Evolutionary conservation across 148 eudicot species (phyloP).

Genomic region (Rhododendron ferrugineum): DNA sequence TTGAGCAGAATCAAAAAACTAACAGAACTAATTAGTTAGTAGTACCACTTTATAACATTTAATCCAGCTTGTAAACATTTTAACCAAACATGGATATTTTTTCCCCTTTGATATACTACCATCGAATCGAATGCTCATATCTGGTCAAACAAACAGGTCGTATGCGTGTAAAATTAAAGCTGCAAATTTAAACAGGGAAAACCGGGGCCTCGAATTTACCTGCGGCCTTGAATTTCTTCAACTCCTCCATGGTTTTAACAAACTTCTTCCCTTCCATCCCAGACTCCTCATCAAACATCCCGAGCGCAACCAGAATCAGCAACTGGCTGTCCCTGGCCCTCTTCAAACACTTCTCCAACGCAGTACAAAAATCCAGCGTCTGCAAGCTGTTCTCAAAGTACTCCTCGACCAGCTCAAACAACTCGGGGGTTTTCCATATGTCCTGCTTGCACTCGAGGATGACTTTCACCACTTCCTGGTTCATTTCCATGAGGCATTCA

Average conservation of each 20-base stretch:
- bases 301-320: constrained; percentile 74
- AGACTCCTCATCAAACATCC: constrained; percentile 68
- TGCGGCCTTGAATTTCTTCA: constrained; percentile 64
- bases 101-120: not conserved
- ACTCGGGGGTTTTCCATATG: constrained; percentile 84
- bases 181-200: not conserved
- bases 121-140: not conserved
- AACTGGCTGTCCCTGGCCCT: constrained; percentile 68
- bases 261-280: constrained; percentile 47
- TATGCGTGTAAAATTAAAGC: not conserved
- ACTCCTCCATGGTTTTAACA: constrained; percentile 55
- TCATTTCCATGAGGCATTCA: constrained; percentile 82
- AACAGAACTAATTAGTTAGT: too few relatives aligned
- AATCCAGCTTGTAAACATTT: too few relatives aligned
- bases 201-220: constrained; percentile 29
- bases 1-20: too few relatives aligned
- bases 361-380: constrained; percentile 86
- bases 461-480: constrained; percentile 87
- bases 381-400: constrained; percentile 87
- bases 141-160: not conserved
- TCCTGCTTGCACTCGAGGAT: constrained; percentile 91
- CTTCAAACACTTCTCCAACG: constrained; percentile 78
- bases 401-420: constrained; percentile 94
- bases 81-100: not conserved
- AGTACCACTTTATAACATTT: too few relatives aligned